Conservation (phyloP, 1,139 yeast genomes). For the Sugiyamaella japonica region DNA sequence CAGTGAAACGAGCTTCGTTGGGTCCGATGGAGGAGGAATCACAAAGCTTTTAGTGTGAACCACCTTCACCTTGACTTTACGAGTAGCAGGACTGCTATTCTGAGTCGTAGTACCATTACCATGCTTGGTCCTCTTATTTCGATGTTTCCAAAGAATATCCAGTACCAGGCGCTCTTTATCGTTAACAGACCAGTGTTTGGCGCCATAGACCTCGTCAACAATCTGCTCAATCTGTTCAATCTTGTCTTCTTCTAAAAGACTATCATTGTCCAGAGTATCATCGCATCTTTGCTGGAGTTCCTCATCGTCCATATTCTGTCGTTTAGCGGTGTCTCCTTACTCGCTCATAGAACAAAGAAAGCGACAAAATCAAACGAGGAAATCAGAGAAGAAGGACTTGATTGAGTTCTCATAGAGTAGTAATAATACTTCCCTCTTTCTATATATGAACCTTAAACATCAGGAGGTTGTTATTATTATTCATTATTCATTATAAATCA, state of each 20-base stretch:
- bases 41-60: conserved; percentile 15
- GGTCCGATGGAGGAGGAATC: conserved; percentile 24
- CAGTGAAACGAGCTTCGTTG: conserved; percentile 23
- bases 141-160: conserved; percentile 46
- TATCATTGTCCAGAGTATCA: conserved; percentile 36
- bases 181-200: conserved; percentile 17
- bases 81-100: background rate
- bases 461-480: too few species aligned
- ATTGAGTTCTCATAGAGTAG: background rate
- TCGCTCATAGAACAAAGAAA: background rate
- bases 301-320: conserved; percentile 18
- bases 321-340: background rate
- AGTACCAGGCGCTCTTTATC: conserved; percentile 40
- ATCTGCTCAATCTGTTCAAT: conserved; percentile 42
- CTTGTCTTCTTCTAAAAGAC: conserved; percentile 42
- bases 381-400: background rate
- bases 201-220: conserved; percentile 31
- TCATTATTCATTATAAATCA: too few species aligned
- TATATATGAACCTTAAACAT: background rate
- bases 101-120: background rate
- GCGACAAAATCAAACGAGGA: too few species aligned
- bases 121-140: conserved; percentile 30
- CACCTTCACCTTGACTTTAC: conserved; percentile 10
- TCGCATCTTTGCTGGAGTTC: conserved; percentile 38
- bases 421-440: background rate